phyloP scores from a whole-genome alignment of 2,329 filamentous ascomycete genomes.

The Exophiala xenobiotica region DNA sequence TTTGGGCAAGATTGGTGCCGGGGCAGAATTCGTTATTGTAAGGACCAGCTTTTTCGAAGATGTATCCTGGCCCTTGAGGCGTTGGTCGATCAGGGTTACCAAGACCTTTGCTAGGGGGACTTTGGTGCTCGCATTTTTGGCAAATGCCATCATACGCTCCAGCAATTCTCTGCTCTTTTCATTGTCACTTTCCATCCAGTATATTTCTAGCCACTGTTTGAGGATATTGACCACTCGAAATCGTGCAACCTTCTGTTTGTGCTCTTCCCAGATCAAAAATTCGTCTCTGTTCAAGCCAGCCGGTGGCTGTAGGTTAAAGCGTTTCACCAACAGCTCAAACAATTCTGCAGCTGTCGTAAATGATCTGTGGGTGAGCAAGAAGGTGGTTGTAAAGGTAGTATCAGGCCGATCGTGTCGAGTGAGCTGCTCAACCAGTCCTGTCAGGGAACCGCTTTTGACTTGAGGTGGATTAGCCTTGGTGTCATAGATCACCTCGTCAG shows the following conservation, averaged over 20 bases:
- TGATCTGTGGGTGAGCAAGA: slow-evolving; percentile 92
- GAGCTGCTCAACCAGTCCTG: slow-evolving; percentile 88
- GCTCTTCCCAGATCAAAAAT: slow-evolving; percentile 83
- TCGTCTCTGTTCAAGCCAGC: slow-evolving; percentile 73
- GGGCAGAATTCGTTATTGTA: slow-evolving; percentile 78
- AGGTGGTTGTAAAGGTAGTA: slow-evolving; percentile 94
- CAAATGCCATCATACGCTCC: slow-evolving; percentile 84
- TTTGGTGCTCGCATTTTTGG: slow-evolving; percentile 85
- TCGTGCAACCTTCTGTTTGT: slow-evolving; percentile 92
- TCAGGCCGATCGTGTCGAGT: slow-evolving; percentile 95
- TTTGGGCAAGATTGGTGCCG: slow-evolving; percentile 88
- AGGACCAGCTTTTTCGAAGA: slow-evolving; percentile 82
- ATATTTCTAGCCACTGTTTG: slow-evolving; percentile 97
- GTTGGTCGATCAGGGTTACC: slow-evolving; percentile 83
- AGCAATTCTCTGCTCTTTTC: slow-evolving; percentile 82
- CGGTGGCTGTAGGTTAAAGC: slow-evolving; percentile 90
- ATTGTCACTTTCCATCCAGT: slow-evolving; percentile 95
- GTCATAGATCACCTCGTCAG: slow-evolving; percentile 87
- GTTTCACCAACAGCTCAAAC: slow-evolving; percentile 86
- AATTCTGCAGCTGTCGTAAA: slow-evolving; percentile 89
- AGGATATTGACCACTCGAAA: slow-evolving; percentile 97
- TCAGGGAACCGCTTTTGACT: slow-evolving; percentile 84
- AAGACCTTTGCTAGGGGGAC: slow-evolving; percentile 84
- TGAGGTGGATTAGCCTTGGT: slow-evolving; percentile 71
- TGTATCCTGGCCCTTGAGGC: slow-evolving; percentile 82